Percentiles rank a stretch among this genome's conserved stretches.
phyloP scores from a whole-genome alignment of 108 stramenopile species.

The Tribonema minus region DNA sequence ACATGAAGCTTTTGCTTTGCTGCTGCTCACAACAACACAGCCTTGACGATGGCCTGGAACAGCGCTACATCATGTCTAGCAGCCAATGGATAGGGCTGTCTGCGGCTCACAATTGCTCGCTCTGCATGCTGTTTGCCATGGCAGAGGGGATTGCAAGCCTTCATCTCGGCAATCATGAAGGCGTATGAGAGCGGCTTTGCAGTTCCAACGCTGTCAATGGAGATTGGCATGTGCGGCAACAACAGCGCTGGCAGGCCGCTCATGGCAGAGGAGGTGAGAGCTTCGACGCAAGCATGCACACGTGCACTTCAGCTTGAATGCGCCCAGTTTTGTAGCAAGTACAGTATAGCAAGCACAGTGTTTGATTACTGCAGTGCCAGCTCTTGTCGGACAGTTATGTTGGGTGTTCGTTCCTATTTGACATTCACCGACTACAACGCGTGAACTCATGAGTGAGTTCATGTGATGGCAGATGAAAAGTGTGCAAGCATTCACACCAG shows the following conservation, averaged over 20 bases:
- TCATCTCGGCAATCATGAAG: slow-evolving; percentile 69
- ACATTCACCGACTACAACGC: background rate
- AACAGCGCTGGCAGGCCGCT: too few species aligned
- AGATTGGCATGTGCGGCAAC: too few species aligned
- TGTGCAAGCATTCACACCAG: too few species aligned
- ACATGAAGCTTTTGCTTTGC: too few species aligned
- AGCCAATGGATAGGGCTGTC: too few species aligned
- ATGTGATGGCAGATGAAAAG: background rate
- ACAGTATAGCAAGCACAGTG: background rate
- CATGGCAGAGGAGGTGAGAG: slow-evolving; percentile 11
- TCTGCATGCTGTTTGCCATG: too few species aligned
- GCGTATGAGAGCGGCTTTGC: slow-evolving; percentile 64
- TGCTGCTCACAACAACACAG: too few species aligned
- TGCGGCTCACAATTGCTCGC: too few species aligned
- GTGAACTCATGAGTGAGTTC: background rate
- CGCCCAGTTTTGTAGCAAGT: background rate
- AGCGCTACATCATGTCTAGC: too few species aligned
- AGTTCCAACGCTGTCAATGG: slow-evolving; percentile 44
- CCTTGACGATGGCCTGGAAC: too few species aligned
- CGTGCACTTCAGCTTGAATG: background rate
- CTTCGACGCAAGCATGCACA: background rate
- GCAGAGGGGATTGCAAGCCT: slow-evolving; percentile 66
- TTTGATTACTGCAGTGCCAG: background rate
- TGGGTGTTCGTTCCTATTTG: background rate
- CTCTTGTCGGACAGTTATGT: background rate